phyloP scores from a whole-genome alignment of 1,284 basidiomycete species.

The Apiotrichum brassicae region DNA sequence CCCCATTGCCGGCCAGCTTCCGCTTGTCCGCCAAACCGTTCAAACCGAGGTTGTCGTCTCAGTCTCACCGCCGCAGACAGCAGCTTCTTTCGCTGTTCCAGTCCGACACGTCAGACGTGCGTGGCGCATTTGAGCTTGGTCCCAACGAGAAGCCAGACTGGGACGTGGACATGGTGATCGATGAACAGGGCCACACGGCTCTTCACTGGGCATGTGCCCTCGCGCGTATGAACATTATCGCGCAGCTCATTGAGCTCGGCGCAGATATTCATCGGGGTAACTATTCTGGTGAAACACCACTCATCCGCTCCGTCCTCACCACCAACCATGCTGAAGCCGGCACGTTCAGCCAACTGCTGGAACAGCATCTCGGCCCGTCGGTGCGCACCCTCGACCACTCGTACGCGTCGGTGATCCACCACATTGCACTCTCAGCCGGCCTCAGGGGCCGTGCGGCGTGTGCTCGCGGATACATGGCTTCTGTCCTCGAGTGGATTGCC shows the following conservation, averaged over 20 bases:
- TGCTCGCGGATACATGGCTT: slow-evolving; percentile 88
- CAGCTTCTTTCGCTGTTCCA: slow-evolving; percentile 36
- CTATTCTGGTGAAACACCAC: slow-evolving; percentile 86
- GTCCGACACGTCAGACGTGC: slow-evolving; percentile 24
- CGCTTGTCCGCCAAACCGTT: slow-evolving; percentile 65
- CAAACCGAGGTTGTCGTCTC: slow-evolving; percentile 51
- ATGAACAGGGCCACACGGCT: slow-evolving; percentile 91
- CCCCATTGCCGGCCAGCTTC: slow-evolving; percentile 46
- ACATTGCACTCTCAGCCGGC: slow-evolving; percentile 83
- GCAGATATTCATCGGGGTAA: slow-evolving; percentile 87
- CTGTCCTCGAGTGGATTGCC: slow-evolving; percentile 76
- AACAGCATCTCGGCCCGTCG: slow-evolving; percentile 51
- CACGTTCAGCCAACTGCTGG: slow-evolving; percentile 67
- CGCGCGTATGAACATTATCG: slow-evolving; percentile 61
- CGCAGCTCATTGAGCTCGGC: slow-evolving; percentile 62
- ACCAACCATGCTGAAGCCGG: slow-evolving; percentile 75
- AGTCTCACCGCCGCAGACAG: slow-evolving; percentile 49
- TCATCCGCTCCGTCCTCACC: slow-evolving; percentile 86
- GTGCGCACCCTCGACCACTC: slow-evolving; percentile 86
- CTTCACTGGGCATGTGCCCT: slow-evolving; percentile 89
- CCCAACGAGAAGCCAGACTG: slow-evolving; percentile 33
- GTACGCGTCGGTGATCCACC: slow-evolving; percentile 87
- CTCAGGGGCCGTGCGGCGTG: slow-evolving; percentile 77
- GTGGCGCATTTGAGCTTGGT: slow-evolving; percentile 22
- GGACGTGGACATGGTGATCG: slow-evolving; percentile 75